Evolutionary conservation across 2,329 filamentous ascomycete genomes (phyloP), one percentile per base, ranked within the genome.

Genomic region (Diplodia intermedia): DNA sequence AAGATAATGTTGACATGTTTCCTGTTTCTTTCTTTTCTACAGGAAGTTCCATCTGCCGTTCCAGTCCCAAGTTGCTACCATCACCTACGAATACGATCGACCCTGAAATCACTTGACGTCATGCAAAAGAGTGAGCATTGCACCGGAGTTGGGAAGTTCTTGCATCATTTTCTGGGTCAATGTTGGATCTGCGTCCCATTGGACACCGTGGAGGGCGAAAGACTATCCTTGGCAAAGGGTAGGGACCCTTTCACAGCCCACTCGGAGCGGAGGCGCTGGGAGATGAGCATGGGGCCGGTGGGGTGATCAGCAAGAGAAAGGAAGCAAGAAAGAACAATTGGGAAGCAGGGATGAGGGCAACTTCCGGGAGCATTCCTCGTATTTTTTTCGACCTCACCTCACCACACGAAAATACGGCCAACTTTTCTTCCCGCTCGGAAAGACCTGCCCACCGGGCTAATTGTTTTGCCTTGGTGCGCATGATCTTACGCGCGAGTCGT

Each of bases 1-100:
- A 18, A 33, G 18, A 29, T 29, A 33, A 5, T 26, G 40, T 61
- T 61, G 47, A 61, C 57, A 14, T 20, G 18, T 47, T 61, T 36
- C 33, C n/a, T 20, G 14, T 29, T 14, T 49, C 47, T 31, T 50
- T 15, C 12, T 9, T 49, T 49, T 49, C 47, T 61, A 33, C 57
- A 61, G 57, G 29, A 61, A 61, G 23, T 61, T 61, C 26, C 57
- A 61, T 61, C 26, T 61, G 15, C 57, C 57, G 40, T 61, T 61
- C 57, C 40, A 43, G 57, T 61, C 57, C 15, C 57, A 61, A 61
- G n/a, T 33, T 33, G 9, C 57, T 20, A 26, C 26, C 36, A 18
- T 60, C n/a, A 61, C 26, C 18, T 29, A 61, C 57, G 57, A 61
- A 38, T 29, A 18, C 29, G 40, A 47, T 12, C 43, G 43, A 47